A percentile compares a stretch with the other conserved stretches of the same genome.
These are phyloP conservation scores for Cystobasidium onofrii DNA, from an alignment of 768 basidiomycete species.

Conservation along the genomic window DNA sequence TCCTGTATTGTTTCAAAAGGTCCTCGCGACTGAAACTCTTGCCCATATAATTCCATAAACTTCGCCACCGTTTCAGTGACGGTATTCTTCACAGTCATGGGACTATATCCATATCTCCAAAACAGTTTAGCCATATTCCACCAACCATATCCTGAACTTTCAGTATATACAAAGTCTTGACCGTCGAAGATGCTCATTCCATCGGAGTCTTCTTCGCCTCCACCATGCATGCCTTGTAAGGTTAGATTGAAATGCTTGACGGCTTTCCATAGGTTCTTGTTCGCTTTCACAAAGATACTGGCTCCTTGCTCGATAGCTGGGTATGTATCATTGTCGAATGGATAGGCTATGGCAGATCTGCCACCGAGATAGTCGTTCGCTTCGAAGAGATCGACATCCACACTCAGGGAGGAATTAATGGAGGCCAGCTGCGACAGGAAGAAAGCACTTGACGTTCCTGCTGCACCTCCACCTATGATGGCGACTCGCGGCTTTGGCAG, in stretches of 20 bases:
- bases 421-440: constrained; percentile 53
- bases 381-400: constrained; percentile 80
- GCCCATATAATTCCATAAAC: constrained; percentile 56
- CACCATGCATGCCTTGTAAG: constrained; percentile 49
- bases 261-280: constrained; percentile 59
- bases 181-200: constrained; percentile 76
- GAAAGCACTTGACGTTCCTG: constrained; percentile 61
- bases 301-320: constrained; percentile 65
- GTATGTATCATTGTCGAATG: constrained; percentile 20
- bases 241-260: constrained; percentile 69
- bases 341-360: constrained; percentile 25
- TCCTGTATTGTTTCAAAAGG: constrained; percentile 59
- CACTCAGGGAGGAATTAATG: constrained; percentile 53
- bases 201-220: constrained; percentile 48
- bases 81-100: constrained; percentile 46
- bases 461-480: constrained; percentile 84
- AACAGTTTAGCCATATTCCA: constrained; percentile 66
- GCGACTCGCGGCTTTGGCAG: constrained; percentile 53
- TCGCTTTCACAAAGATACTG: constrained; percentile 61
- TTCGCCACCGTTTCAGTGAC: constrained; percentile 54
- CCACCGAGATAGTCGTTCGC: constrained; percentile 42
- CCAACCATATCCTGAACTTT: constrained; percentile 53
- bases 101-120: constrained; percentile 58
- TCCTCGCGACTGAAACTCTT: constrained; percentile 47
- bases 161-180: constrained; percentile 22